Evolutionary conservation across 139 green algal species (phyloP), one percentile per base, ranked within the genome.

Genomic region (Zygnema circumcarinatum): DNA sequence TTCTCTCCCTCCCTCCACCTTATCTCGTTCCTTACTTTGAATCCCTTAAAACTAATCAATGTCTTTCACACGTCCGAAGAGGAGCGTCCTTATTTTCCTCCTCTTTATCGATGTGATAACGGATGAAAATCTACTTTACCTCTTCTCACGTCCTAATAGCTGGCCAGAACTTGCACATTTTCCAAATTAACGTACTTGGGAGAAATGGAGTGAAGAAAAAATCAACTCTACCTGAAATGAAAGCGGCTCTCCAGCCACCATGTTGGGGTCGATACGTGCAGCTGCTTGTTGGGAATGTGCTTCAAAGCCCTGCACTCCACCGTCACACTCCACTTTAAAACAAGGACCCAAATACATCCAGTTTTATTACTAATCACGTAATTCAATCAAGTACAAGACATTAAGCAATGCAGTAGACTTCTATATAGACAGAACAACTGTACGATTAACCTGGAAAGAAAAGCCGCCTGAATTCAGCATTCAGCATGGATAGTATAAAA

Each of bases 211-310:
- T 62, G 16, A 62, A 62, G 16, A 62, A 62, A 16, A 62, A 25
- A 25, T 25, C 7, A 62, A 62, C 7, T 62, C 7, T 54, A 87
- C 81, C 83, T 88, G 79, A 90, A 92, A 72, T 92, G 88, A 39
- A 92, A 92, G 2, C 88, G 72, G 47, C 73, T 87, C 69, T 90
- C 74, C 11, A 92, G 83, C 88, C 88, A 92, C 87, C 87, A 91
- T 16, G 87, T 91, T 25, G 87, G 87, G 0, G 7, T 84, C 3
- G 83, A 90, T 29, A 91, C 87, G 56, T 91, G 73, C 73, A 91
- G 81, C 16, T 53, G 25, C 31, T 76, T 88, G 21, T 31, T 67
- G 3, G 84, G 84, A 40, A 89, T 89, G 21, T 81, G 83, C 32
- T 67, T 47, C 38, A 89, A 40, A 78, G 75, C 32, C 75, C 75